Evolutionary conservation across 73 alveolate genomes (phyloP).

Genomic region (Effrenium voratum): DNA sequence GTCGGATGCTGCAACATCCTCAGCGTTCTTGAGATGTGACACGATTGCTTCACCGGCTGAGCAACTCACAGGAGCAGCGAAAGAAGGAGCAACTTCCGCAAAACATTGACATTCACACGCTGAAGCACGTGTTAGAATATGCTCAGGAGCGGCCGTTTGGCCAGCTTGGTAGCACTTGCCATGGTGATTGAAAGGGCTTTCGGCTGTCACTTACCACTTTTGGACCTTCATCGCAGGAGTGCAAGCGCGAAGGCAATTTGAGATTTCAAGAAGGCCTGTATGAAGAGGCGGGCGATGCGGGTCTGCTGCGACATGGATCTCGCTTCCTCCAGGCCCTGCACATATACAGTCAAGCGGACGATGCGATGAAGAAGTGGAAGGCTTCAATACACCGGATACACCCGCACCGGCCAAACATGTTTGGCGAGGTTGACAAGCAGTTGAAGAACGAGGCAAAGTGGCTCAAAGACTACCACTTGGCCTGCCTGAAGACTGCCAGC

Average conservation of each 20-base stretch:
- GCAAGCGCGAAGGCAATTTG: constrained; percentile 84
- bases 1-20: constrained; percentile 56
- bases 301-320: neutral
- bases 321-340: constrained; percentile 31
- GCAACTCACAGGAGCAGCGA: constrained; percentile 30
- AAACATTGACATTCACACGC: constrained; percentile 79
- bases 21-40: neutral
- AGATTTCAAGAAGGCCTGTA: constrained; percentile 82
- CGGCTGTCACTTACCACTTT: neutral
- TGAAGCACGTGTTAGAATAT: constrained; percentile 86
- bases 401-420: neutral
- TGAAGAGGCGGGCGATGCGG: constrained; percentile 41
- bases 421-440: constrained; percentile 60
- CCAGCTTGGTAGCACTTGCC: neutral
- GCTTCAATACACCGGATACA: neutral
- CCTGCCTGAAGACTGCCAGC: constrained; percentile 60
- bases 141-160: constrained; percentile 51
- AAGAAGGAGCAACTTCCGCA: constrained; percentile 81
- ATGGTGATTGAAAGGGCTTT: neutral
- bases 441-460: constrained; percentile 88
- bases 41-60: neutral
- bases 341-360: constrained; percentile 89
- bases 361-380: constrained; percentile 93
- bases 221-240: constrained; percentile 31
- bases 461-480: constrained; percentile 80